Base-by-base conservation (phyloP, 1,284 basidiomycete genomes). In the Tilletia setariae region DNA sequence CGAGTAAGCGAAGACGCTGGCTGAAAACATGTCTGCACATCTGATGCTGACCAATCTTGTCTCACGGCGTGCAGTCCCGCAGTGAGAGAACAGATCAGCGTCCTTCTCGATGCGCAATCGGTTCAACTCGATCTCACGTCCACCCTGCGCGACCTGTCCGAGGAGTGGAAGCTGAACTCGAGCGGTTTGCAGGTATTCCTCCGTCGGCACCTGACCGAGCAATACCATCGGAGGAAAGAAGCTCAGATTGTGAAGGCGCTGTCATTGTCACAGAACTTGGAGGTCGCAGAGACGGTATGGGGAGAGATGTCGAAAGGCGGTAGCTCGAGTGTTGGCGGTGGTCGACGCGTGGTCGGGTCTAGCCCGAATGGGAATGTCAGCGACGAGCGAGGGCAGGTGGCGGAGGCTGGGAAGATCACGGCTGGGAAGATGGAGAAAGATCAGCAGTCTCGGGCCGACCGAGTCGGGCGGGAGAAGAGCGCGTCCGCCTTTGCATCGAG, bases 221-320 rank as follows among this genome's bases (percentile, higher is more conserved):
- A 61, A n/a, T 30, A 35, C 30, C 56, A 61, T 40, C 28, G 25
- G 19, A 25, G 32, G 7, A 25, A 61, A 16, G 56, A 61, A 40
- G 56, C 28, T n/a, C 32, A 32, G 30, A 61, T 61, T 16, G 56
- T 61, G 9, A 25, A 30, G 19, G 56, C 56, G 4, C 28, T 61
- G 30, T 32, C 56, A 16, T 40, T 61, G 13, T 28, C 56, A 30
- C 56, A 61, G 56, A 61, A 61, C 16, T 35, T 61, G 28, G 56
- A 61, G 30, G 56, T 61, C 25, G 28, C 56, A 30, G 56, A 61
- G 56, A 32, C 19, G 56, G 56, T 61, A 11, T 61, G 56, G 56
- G 56, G 56, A 6, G 32, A 28, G 28, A 61, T 61, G 46, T 40
- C 35, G 35, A 40, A 40, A 40, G 35, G 35, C 35, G 35, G 35